These are phyloP conservation scores for Gentiana straminea DNA, from an alignment of 257 asterid species.

Conservation along the genomic window DNA sequence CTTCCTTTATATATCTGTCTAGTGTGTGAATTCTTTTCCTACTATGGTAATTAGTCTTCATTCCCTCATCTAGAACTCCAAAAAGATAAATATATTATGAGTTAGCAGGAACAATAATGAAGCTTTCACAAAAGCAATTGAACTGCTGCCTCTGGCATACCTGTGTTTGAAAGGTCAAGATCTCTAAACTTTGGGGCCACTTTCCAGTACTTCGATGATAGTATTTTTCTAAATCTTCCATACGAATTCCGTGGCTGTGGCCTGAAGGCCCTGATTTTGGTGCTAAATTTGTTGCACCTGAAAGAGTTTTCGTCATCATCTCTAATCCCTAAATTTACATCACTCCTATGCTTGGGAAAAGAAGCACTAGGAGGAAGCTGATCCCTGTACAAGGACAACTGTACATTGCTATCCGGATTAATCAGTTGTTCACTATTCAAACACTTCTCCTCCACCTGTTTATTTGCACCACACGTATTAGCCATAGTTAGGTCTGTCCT, in stretches of 20 bases:
- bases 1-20: constrained; percentile 39
- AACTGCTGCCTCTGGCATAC: constrained; percentile 32
- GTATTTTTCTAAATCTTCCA: constrained; percentile 63
- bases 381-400: constrained; percentile 71
- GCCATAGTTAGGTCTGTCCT: constrained; percentile 33
- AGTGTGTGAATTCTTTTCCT: constrained; percentile 45
- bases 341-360: constrained; percentile 49
- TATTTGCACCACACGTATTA: constrained; percentile 45
- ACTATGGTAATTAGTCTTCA: constrained; percentile 48
- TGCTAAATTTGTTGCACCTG: constrained; percentile 52
- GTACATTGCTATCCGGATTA: constrained; percentile 78
- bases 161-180: constrained; percentile 36
- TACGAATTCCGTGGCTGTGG: constrained; percentile 43
- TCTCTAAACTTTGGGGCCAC: constrained; percentile 55
- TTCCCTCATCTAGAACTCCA: constrained; percentile 44
- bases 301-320: constrained; percentile 93
- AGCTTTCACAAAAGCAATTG: constrained; percentile 1
- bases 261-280: constrained; percentile 60
- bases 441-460: constrained; percentile 28
- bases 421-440: constrained; percentile 43
- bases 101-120: not conserved
- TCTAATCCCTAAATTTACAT: constrained; percentile 88
- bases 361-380: constrained; percentile 40
- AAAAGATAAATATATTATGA: not conserved
- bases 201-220: constrained; percentile 66